Evolutionary conservation across 805 yeast species (phyloP).

Genomic region (Metschnikowia lunata): DNA sequence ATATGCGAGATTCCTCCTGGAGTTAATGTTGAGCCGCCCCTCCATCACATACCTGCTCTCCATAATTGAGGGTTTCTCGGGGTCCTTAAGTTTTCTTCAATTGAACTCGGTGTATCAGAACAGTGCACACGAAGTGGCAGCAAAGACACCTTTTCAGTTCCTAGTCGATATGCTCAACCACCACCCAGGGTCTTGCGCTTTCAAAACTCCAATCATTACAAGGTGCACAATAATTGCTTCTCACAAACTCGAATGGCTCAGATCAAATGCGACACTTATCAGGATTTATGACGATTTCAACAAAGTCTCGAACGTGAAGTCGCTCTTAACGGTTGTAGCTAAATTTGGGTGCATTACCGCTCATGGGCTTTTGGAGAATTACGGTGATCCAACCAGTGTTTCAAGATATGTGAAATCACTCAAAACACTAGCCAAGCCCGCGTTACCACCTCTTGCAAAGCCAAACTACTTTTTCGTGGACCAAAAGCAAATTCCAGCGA

Average conservation of each 20-base stretch:
- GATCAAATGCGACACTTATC: neutral
- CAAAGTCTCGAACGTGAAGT: constrained; percentile 6
- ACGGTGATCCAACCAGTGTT: constrained; percentile 3
- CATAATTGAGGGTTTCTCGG: constrained; percentile 5
- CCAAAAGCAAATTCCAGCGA: constrained; percentile 3
- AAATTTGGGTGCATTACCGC: constrained; percentile 13
- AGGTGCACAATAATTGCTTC: constrained; percentile 10
- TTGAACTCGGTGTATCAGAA: constrained; percentile 7
- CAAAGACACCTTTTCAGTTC: constrained; percentile 10
- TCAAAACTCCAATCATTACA: constrained; percentile 1
- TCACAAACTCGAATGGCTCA: constrained; percentile 3
- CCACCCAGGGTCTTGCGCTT: neutral
- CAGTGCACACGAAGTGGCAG: constrained; percentile 11
- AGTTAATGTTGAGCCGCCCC: constrained; percentile 6
- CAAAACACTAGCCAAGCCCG: neutral
- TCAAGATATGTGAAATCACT: neutral
- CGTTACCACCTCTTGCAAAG: constrained; percentile 30
- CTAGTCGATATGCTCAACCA: constrained; percentile 15
- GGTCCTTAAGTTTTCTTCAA: constrained; percentile 10
- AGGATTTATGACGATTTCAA: constrained; percentile 13
- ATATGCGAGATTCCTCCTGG: constrained; percentile 8
- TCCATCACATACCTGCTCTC: constrained; percentile 6
- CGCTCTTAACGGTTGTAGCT: constrained; percentile 8
- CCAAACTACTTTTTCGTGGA: constrained; percentile 19
- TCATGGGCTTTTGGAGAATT: neutral